Conservation (phyloP, 306 rosid species). For the Canavalia ensiformis region DNA sequence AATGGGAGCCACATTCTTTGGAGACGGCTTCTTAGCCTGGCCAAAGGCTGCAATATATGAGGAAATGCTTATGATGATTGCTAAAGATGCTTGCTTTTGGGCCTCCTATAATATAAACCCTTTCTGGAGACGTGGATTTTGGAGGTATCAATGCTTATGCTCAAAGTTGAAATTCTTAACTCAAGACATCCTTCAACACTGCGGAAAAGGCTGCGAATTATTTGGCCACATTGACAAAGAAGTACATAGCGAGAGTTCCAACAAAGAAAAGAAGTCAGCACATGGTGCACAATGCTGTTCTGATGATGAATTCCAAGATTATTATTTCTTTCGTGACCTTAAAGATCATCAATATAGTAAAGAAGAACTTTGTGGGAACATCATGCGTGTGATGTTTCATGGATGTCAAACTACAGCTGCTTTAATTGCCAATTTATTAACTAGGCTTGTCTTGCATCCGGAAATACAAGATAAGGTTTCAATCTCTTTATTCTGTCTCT, state of each 20-base stretch:
- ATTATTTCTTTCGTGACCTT: conserved; percentile 53
- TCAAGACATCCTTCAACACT: conserved; percentile 70
- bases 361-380: conserved; percentile 71
- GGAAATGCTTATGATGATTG: conserved; percentile 82
- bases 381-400: conserved; percentile 83
- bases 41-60: conserved; percentile 79
- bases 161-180: conserved; percentile 77
- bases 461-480: conserved; percentile 80
- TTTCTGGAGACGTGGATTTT: conserved; percentile 78
- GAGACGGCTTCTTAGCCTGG: conserved; percentile 77
- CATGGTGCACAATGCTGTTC: conserved; percentile 52
- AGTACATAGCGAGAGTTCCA: conserved; percentile 43
- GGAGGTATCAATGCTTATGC: conserved; percentile 75
- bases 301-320: conserved; percentile 50
- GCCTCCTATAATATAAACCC: conserved; percentile 80
- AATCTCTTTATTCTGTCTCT: conserved; percentile 26
- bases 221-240: conserved; percentile 51
- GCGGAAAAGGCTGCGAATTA: conserved; percentile 58
- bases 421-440: conserved; percentile 66
- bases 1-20: conserved; percentile 77
- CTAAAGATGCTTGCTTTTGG: conserved; percentile 84
- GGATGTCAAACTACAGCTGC: conserved; percentile 78
- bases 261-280: conserved; percentile 49
- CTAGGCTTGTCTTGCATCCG: conserved; percentile 64
- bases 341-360: conserved; percentile 49